These are phyloP conservation scores for Lentinus tigrinus DNA, from an alignment of 768 basidiomycete genomes.

Conservation along the genomic window DNA sequence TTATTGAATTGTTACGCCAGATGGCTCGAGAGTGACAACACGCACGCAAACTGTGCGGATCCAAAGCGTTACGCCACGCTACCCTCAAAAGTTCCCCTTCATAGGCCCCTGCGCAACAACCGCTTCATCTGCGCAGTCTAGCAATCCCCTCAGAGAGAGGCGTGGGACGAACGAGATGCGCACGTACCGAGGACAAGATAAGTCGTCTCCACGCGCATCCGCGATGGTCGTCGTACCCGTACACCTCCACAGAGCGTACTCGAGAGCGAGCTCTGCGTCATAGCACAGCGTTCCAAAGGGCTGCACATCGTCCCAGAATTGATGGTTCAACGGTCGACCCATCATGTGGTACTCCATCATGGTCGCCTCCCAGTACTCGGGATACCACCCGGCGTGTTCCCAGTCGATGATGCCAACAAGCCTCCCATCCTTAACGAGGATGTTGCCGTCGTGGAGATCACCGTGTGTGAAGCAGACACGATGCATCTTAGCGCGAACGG, in stretches of 20 bases:
- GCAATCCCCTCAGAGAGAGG: too few relatives aligned
- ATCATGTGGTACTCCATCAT: conserved; percentile 5
- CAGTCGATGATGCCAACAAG: conserved; percentile 26
- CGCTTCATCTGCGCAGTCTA: too few relatives aligned
- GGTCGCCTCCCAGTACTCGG: conserved; percentile 27
- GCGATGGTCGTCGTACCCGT: not conserved
- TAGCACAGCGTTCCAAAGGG: not conserved
- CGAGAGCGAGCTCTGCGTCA: not conserved
- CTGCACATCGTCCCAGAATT: conserved; percentile 6
- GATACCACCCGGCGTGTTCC: conserved; percentile 28
- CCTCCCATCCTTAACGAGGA: conserved; percentile 19
- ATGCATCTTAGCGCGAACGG: conserved; percentile 2
- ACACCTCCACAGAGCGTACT: not conserved
- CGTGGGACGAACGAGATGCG: too few relatives aligned
- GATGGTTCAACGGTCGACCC: not conserved
- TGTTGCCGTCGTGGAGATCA: conserved; percentile 24
- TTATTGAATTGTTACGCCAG: too few relatives aligned
- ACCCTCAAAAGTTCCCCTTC: too few relatives aligned
- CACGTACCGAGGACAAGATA: not conserved
- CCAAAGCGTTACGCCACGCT: too few relatives aligned
- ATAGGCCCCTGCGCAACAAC: too few relatives aligned
- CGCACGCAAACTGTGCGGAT: too few relatives aligned
- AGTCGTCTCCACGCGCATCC: not conserved
- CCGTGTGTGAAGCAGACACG: conserved; percentile 23
- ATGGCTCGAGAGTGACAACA: too few relatives aligned